Evolutionary conservation across 257 asterid species (phyloP).

Genomic region (Cynanchum wilfordii): DNA sequence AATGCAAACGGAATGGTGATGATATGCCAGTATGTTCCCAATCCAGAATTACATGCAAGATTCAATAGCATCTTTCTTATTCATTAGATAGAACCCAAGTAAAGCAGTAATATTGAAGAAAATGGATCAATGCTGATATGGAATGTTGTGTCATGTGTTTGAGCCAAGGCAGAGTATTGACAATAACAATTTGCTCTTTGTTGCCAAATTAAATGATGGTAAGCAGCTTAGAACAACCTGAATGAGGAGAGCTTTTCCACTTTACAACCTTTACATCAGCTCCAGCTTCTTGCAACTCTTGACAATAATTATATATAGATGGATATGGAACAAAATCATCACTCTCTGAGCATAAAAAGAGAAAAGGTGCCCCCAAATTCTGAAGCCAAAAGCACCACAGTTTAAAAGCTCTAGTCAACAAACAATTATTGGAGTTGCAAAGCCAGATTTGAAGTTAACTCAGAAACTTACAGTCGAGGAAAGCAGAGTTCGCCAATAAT

Average conservation of each 20-base stretch:
- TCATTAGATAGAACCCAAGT: not conserved
- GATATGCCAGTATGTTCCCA: not conserved
- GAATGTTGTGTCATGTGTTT: not conserved
- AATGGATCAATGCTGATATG: not conserved
- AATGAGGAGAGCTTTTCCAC: conserved; percentile 23
- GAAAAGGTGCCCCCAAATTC: conserved; percentile 58
- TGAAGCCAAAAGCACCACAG: conserved; percentile 10
- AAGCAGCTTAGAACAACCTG: conserved; percentile 41
- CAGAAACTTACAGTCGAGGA: conserved; percentile 66
- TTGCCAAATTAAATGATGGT: not conserved
- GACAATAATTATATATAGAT: conserved; percentile 38
- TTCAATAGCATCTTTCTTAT: not conserved
- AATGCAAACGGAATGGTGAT: not conserved
- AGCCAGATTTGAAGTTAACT: conserved; percentile 5
- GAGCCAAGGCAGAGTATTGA: not conserved
- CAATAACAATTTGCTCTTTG: not conserved
- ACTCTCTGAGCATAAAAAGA: conserved; percentile 47
- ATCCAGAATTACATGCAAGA: not conserved
- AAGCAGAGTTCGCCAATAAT: conserved; percentile 76
- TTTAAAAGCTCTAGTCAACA: conserved; percentile 15
- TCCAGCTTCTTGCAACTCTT: conserved; percentile 42
- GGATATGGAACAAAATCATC: conserved; percentile 46
- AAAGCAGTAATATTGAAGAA: not conserved
- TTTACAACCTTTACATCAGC: conserved; percentile 48
- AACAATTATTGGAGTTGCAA: conserved; percentile 7